Percentiles rank a stretch among this genome's conserved stretches.
Evolutionary conservation across 1,139 yeast genomes (phyloP).

Genomic region (Diutina rugosa): DNA sequence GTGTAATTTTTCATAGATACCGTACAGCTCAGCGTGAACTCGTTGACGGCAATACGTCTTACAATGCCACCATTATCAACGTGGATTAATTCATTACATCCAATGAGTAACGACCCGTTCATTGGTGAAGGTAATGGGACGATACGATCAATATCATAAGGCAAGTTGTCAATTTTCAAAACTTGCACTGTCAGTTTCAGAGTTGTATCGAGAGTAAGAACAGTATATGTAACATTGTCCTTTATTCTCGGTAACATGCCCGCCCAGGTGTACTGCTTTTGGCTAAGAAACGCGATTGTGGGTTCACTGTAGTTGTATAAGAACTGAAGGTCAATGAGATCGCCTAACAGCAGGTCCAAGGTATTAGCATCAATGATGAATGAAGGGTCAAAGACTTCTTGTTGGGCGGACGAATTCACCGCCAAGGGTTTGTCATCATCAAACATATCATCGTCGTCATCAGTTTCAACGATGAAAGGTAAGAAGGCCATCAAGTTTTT

Average conservation of each 20-base stretch:
- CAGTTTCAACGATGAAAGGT: constrained; percentile 44
- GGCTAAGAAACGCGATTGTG: constrained; percentile 61
- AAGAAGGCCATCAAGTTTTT: constrained; percentile 65
- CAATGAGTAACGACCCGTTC: constrained; percentile 61
- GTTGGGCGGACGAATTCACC: constrained; percentile 7
- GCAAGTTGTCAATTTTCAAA: constrained; percentile 49
- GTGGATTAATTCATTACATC: constrained; percentile 68
- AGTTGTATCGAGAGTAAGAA: constrained; percentile 54
- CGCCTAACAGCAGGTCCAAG: constrained; percentile 45
- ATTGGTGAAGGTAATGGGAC: constrained; percentile 55
- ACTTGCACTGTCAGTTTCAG: constrained; percentile 56
- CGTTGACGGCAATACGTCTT: constrained; percentile 56
- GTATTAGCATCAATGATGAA: constrained; percentile 45
- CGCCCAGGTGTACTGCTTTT: constrained; percentile 61
- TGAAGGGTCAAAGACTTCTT: constrained; percentile 26
- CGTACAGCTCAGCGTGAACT: constrained; percentile 38
- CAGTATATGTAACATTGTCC: constrained; percentile 52
- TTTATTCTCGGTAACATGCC: constrained; percentile 50
- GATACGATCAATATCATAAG: constrained; percentile 60
- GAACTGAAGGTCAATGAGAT: constrained; percentile 54
- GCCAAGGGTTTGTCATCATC: constrained; percentile 2
- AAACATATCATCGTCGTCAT: constrained; percentile 20
- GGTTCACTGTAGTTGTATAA: constrained; percentile 67
- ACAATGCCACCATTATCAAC: constrained; percentile 73
- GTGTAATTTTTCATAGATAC: constrained; percentile 31